Conservation (phyloP, 257 asterid species). For the Eustoma russellianum region DNA sequence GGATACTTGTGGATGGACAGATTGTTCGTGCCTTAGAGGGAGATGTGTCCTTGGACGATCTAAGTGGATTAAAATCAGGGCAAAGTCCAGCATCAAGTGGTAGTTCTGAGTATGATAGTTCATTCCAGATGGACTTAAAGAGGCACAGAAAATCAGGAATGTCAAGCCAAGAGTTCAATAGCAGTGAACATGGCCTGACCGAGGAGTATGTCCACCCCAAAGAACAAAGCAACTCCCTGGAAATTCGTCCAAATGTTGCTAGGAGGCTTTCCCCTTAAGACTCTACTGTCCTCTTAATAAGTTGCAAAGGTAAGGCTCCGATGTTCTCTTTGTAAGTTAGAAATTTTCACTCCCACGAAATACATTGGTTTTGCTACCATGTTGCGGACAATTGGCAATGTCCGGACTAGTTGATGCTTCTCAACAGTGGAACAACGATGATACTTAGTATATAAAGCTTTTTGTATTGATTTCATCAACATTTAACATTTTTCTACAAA, state of each 20-base stretch:
- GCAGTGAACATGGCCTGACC: slow-evolving; percentile 32
- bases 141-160: slow-evolving; percentile 24
- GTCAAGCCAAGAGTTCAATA: slow-evolving; percentile 61
- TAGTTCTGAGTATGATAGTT: slow-evolving; percentile 37
- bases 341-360: no score
- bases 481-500: no score
- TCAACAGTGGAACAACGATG: no score
- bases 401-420: no score
- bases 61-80: slow-evolving; percentile 32
- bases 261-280: no score
- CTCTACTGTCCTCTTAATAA: no score
- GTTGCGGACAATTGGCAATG: no score
- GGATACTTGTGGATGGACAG: slow-evolving; percentile 11
- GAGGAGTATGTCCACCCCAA: slow-evolving; percentile 21
- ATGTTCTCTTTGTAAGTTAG: no score
- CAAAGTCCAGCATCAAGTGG: slow-evolving; percentile 34
- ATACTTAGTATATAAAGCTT: no score
- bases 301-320: no score
- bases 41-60: slow-evolving; percentile 52
- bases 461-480: no score
- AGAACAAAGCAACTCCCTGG: slow-evolving; percentile 14
- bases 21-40: slow-evolving; percentile 81
- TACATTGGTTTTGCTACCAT: no score
- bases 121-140: slow-evolving; percentile 26
- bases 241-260: slow-evolving; percentile 8